Base-by-base conservation (phyloP, 1,284 basidiomycete species). In the Lignosus rhinocerotis region DNA sequence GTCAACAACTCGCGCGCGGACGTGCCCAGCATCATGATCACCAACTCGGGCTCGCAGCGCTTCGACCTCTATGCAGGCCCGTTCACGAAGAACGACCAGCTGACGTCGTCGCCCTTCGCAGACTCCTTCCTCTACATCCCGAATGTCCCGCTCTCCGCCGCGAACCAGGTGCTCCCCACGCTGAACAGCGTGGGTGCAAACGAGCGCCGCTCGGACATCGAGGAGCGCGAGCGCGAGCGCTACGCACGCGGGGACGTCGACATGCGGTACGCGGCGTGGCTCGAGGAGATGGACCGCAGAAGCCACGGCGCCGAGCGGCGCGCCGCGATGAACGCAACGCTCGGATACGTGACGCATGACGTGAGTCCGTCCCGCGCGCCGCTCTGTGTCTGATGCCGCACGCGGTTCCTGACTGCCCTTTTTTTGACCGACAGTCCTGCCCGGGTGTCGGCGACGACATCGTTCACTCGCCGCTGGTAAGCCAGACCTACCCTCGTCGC, bases 41-140 rank as follows among this genome's bases (percentile, higher is more conserved):
- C 80, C 52, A 89, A 93, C 72, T 84, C 88, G 1, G 92, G 88
- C 16, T 86, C 79, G n/a, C 80, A 88, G 66, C 83, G 92, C 48
- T 93, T 88, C 74, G 86, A 92, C 66, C 70, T 94, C 44, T 84
- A 82, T 68, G 61, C 76, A 1, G 92, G 91, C 1, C 63, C 82
- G 2, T 93, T 93, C 74, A 88, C 87, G 45, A 84, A 84, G 68
- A 92, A 93, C 70, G 91, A 93, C 70, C 85, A 92, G 69, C 79
- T 92, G 25, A 90, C 88, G 0, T 80, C 83, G 0, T 85, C 82
- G 16, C 88, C 88, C 1, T 92, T 86, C 67, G 64, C 72, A 0
- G 82, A 90, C 66, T 55, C 75, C 8, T 88, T 90, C 75, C 61
- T 81, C 17, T 90, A 79, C 69, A 79, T 91, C 47, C 73, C 82